These are phyloP conservation scores for Penicillium fuscoglaucum DNA, from an alignment of 2,329 filamentous ascomycete species.

Conservation along the genomic window DNA sequence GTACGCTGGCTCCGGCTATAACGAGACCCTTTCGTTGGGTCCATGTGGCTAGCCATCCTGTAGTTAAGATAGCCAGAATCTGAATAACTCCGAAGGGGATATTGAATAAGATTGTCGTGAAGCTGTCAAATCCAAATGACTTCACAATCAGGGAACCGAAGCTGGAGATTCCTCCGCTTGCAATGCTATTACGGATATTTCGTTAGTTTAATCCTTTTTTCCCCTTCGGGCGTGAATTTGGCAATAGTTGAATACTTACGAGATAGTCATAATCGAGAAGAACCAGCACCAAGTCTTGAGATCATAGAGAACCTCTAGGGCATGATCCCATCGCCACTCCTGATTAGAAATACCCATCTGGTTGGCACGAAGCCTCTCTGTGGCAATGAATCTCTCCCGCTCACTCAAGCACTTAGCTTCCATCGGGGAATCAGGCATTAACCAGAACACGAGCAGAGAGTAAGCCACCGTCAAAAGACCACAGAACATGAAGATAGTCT, in stretches of 20 bases:
- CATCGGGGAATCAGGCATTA: slow-evolving; percentile 54
- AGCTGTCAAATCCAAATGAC: slow-evolving; percentile 44
- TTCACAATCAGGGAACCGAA: slow-evolving; percentile 47
- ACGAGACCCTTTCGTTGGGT: slow-evolving; percentile 49
- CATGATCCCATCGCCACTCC: slow-evolving; percentile 54
- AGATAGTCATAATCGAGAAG: slow-evolving; percentile 28
- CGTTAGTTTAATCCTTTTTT: not conserved
- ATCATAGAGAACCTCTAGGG: slow-evolving; percentile 37
- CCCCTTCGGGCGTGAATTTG: not conserved
- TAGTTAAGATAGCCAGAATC: slow-evolving; percentile 36
- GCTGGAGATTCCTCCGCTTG: slow-evolving; percentile 41
- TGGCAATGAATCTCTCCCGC: slow-evolving; percentile 41
- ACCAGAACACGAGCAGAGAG: slow-evolving; percentile 47
- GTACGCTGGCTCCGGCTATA: slow-evolving; percentile 41
- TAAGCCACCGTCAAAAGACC: slow-evolving; percentile 54
- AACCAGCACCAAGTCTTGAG: slow-evolving; percentile 42
- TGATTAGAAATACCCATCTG: slow-evolving; percentile 57
- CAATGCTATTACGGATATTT: slow-evolving; percentile 27
- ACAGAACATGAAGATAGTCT: slow-evolving; percentile 58
- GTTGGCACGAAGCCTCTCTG: slow-evolving; percentile 57
- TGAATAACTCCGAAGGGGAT: slow-evolving; percentile 45
- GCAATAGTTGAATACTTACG: slow-evolving; percentile 14
- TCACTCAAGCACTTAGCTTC: slow-evolving; percentile 50
- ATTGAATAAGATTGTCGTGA: slow-evolving; percentile 45
- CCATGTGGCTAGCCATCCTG: slow-evolving; percentile 44